Percentiles rank a stretch among this genome's conserved stretches.
These are phyloP conservation scores for Clohesyomyces aquaticus DNA, from an alignment of 495 filamentous ascomycete genomes.

Conservation along the genomic window DNA sequence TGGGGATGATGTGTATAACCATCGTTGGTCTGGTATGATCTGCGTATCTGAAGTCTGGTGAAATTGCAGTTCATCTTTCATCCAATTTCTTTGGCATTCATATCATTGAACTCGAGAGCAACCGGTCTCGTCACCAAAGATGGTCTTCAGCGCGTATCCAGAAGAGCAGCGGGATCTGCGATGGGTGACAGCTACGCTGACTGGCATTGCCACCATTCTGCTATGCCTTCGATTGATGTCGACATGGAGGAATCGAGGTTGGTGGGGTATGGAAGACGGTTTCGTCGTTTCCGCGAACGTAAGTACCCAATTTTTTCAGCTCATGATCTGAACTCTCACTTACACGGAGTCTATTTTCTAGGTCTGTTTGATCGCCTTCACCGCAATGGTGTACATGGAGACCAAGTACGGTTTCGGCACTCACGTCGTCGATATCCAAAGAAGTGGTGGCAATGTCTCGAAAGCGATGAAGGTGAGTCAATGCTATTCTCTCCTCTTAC, in stretches of 20 bases:
- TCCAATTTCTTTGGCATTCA: too few species aligned
- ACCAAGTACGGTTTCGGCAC: slow-evolving; percentile 12
- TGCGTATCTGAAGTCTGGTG: too few species aligned
- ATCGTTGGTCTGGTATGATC: too few species aligned
- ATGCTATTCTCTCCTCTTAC: too few species aligned
- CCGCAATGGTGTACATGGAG: slow-evolving; percentile 1
- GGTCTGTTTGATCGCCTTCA: not conserved
- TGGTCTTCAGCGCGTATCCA: slow-evolving; percentile 10
- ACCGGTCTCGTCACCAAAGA: not conserved
- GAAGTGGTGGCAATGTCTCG: not conserved
- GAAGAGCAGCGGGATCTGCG: slow-evolving; percentile 12
- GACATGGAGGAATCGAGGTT: slow-evolving; percentile 19
- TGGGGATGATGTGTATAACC: too few species aligned
- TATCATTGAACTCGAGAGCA: too few species aligned
- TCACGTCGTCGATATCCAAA: not conserved
- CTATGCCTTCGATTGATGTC: slow-evolving; percentile 6
- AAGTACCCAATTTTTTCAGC: not conserved
- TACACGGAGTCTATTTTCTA: not conserved
- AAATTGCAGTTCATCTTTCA: too few species aligned
- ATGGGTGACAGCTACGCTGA: slow-evolving; percentile 9
- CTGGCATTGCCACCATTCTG: slow-evolving; percentile 9
- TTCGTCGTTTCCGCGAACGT: slow-evolving; percentile 14
- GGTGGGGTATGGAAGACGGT: slow-evolving; percentile 12
- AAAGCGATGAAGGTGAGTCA: slow-evolving; percentile 12
- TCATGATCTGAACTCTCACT: not conserved